Evolutionary conservation across 495 filamentous ascomycete genomes (phyloP).

Genomic region (Lindgomyces ingoldianus): DNA sequence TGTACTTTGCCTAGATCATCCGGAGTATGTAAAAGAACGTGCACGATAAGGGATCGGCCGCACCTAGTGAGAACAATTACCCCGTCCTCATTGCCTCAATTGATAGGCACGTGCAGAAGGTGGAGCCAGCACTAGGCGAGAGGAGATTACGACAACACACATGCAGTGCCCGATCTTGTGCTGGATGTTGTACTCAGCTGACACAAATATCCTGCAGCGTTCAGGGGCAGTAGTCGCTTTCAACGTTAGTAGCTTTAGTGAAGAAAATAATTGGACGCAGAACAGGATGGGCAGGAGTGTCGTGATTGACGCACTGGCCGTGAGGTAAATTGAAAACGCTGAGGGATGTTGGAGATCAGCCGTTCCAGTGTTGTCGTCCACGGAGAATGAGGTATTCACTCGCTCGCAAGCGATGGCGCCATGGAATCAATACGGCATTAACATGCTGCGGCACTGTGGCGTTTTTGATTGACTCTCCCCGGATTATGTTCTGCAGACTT

Average conservation of each 20-base stretch:
- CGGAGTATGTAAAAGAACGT: not conserved
- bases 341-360: slow-evolving; percentile 13
- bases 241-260: not conserved
- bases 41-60: not conserved
- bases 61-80: not conserved
- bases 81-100: not conserved
- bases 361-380: slow-evolving; percentile 6
- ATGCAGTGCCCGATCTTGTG: slow-evolving; percentile 1
- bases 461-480: slow-evolving; percentile 23
- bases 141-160: slow-evolving; percentile 11
- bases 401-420: slow-evolving; percentile 6
- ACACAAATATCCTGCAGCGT: slow-evolving; percentile 28
- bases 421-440: slow-evolving; percentile 34
- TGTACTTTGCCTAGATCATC: not conserved
- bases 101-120: not conserved
- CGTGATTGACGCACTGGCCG: slow-evolving; percentile 22
- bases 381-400: slow-evolving; percentile 5
- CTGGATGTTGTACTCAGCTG: slow-evolving; percentile 28
- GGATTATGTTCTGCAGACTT: slow-evolving; percentile 29
- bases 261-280: slow-evolving; percentile 22
- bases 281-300: slow-evolving; percentile 1
- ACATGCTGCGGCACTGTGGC: slow-evolving; percentile 36
- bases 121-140: not conserved
- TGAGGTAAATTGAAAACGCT: slow-evolving; percentile 4
- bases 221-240: slow-evolving; percentile 20